Evolutionary conservation across 495 filamentous ascomycete genomes (phyloP), one percentile per base, ranked within the genome.

Genomic region (Stereocaulon alpinum): DNA sequence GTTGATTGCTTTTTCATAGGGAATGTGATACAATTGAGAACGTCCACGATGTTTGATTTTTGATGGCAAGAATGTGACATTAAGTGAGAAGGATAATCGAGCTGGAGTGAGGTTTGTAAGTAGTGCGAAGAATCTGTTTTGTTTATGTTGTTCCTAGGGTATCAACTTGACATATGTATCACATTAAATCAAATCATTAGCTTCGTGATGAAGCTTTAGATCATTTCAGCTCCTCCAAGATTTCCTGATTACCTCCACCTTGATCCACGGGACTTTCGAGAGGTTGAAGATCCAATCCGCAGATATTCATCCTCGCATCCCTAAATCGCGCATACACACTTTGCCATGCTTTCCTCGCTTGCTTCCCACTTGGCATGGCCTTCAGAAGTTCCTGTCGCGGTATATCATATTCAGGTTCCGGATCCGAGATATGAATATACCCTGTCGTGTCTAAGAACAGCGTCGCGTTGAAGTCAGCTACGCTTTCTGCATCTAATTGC

Each of bases 331-430:
- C 63, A 61, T 73, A 73, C 1, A 70, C 60, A 4, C 32, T 61
- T 56, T 74, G 71, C 78, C 78, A 81, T 40, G 73, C 72, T 48
- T 55, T 69, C 34, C 69, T 68, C 3, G 75, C 74, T n/a, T 78
- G 67, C 53, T 66, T 62, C 24, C 68, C 60, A 49, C 65, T 64
- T 1, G 77, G 77, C 54, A 66, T 64, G 1, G 73, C 68, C 18
- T 58, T 64, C 15, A 70, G 64, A 27, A 70, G 63, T 12, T 64
- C 61, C 11, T 63, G 61, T 41, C 64, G 69, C 2, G 71, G 69
- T 40, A 73, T 67, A 52, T 77, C 72, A 59, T 68, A 73, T 61
- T 79, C 74, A 11, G 78, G 78, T 7, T 70, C 75, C 30, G 71
- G 63, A 57, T 78, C 75, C 22, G 64, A 66, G 51, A 78, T 62